Evolutionary conservation across 139 green algal species (phyloP).

Genomic region (Spirogloea muscicola): DNA sequence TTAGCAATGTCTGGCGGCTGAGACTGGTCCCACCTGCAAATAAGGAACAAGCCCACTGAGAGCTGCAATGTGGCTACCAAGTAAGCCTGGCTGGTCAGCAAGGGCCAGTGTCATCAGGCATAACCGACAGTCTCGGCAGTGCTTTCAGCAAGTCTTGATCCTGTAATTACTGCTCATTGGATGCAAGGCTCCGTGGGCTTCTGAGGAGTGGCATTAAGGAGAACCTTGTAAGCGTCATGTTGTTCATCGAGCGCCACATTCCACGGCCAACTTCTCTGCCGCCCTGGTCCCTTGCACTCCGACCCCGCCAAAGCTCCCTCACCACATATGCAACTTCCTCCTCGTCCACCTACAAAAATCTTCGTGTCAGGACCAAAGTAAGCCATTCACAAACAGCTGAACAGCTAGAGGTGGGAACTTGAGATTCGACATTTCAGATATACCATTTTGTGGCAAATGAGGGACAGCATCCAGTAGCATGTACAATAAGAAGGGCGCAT

Average conservation of each 20-base stretch:
- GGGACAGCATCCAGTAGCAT: too few relatives aligned
- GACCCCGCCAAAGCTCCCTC: slow-evolving; percentile 48
- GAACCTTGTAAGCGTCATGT: slow-evolving; percentile 35
- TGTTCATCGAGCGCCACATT: slow-evolving; percentile 29
- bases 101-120: too few relatives aligned
- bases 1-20: slow-evolving; percentile 73
- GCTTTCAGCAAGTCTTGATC: not conserved
- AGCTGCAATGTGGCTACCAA: not conserved
- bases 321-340: slow-evolving; percentile 54
- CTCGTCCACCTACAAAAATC: slow-evolving; percentile 45
- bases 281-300: slow-evolving; percentile 38
- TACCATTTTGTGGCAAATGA: too few relatives aligned
- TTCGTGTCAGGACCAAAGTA: too few relatives aligned
- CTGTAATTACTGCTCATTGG: not conserved
- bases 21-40: slow-evolving; percentile 28
- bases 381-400: too few relatives aligned
- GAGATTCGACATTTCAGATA: too few relatives aligned
- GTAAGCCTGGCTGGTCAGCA: not conserved
- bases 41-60: not conserved
- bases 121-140: not conserved
- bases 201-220: not conserved
- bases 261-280: slow-evolving; percentile 19
- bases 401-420: too few relatives aligned
- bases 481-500: too few relatives aligned
- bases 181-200: not conserved